Evolutionary conservation across 202 grass and related monocot genomes (phyloP).

Genomic region (Cymbopogon flexuosus): DNA sequence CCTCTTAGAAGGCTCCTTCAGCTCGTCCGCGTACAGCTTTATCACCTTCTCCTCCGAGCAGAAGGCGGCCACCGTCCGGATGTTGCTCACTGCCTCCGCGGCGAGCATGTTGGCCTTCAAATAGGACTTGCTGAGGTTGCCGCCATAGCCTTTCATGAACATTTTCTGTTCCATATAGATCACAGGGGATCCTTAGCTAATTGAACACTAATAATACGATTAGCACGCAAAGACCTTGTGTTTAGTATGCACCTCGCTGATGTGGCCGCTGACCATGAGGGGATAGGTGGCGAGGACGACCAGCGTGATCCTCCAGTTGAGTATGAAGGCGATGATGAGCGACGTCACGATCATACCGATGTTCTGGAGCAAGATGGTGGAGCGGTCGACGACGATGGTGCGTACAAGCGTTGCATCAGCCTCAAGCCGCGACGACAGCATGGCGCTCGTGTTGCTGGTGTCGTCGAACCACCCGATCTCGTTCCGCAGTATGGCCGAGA

Average conservation of each 20-base stretch:
- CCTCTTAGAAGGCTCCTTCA: constrained; percentile 57
- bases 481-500: constrained; percentile 72
- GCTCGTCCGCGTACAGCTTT: constrained; percentile 71
- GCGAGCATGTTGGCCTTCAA: constrained; percentile 96
- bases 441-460: constrained; percentile 66
- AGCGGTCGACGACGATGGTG: constrained; percentile 87
- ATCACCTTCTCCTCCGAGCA: constrained; percentile 94
- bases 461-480: constrained; percentile 95
- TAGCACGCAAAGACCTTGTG: background rate
- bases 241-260: constrained; percentile 69
- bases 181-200: background rate
- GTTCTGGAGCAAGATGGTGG: constrained; percentile 90
- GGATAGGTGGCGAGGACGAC: constrained; percentile 89
- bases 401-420: constrained; percentile 86
- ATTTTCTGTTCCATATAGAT: constrained; percentile 56
- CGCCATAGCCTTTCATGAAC: constrained; percentile 97
- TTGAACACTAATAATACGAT: background rate
- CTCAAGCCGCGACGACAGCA: constrained; percentile 82
- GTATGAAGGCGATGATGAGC: constrained; percentile 87
- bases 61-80: constrained; percentile 90
- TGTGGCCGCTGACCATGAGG: constrained; percentile 96
- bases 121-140: constrained; percentile 76
- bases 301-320: constrained; percentile 91
- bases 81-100: constrained; percentile 96
- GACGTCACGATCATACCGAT: constrained; percentile 93